Evolutionary conservation across 176 grass and related monocot genomes (phyloP).

Genomic region (Areca catechu): DNA sequence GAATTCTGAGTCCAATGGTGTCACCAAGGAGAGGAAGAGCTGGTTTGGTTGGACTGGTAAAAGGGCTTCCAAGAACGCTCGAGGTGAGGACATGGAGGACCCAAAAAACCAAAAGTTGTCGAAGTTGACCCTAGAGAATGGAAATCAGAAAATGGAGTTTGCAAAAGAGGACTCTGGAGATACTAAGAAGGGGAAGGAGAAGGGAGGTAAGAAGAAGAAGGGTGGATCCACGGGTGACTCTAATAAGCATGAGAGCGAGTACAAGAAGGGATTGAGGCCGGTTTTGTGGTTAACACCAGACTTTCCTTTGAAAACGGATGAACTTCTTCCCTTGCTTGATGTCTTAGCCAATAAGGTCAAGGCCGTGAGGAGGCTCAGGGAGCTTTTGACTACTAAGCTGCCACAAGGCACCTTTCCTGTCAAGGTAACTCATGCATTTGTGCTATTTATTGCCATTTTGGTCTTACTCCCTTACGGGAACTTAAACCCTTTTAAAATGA

Average conservation of each 20-base stretch:
- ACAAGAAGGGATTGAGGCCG: constrained; percentile 84
- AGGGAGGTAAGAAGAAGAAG: constrained; percentile 64
- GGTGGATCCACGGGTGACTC: constrained; percentile 28
- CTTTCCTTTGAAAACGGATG: constrained; percentile 93
- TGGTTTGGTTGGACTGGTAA: constrained; percentile 82
- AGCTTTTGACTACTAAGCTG: constrained; percentile 87
- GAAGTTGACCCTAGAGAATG: constrained; percentile 12
- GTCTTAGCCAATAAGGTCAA: constrained; percentile 96
- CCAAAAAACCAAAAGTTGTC: constrained; percentile 19
- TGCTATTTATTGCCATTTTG: too few relatives aligned
- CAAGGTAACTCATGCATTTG: constrained; percentile 41
- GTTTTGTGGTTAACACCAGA: constrained; percentile 87
- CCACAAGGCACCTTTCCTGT: constrained; percentile 84
- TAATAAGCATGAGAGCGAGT: constrained; percentile 74
- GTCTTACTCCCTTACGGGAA: too few relatives aligned
- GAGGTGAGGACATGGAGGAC: constrained; percentile 23
- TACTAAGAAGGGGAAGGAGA: constrained; percentile 68
- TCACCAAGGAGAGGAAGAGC: constrained; percentile 70
- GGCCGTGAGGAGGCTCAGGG: constrained; percentile 87
- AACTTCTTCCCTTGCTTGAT: constrained; percentile 87
- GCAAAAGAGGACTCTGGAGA: constrained; percentile 46
- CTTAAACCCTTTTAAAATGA: too few relatives aligned
- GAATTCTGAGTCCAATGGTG: constrained; percentile 36
- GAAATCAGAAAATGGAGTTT: constrained; percentile 10
- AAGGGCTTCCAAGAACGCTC: constrained; percentile 40